These are phyloP conservation scores for Amauroascus verrucosus DNA, from an alignment of 2,329 filamentous ascomycete species.

Conservation along the genomic window DNA sequence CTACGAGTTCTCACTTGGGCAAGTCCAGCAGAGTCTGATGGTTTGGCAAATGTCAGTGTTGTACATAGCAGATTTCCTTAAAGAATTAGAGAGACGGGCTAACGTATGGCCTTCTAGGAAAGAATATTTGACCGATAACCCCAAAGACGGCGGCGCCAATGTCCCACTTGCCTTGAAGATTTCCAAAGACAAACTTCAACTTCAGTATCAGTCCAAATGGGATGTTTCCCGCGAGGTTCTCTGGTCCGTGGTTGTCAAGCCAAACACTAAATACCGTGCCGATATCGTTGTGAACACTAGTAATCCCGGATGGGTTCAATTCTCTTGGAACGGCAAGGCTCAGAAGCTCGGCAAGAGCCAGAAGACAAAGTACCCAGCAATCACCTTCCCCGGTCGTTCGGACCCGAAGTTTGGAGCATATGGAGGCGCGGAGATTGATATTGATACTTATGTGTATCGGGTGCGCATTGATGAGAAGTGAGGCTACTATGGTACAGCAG, in stretches of 20 bases:
- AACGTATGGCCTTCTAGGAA: no score
- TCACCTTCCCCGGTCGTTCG: conserved; percentile 13
- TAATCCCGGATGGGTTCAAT: conserved; percentile 11
- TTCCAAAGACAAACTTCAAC: conserved; percentile 12
- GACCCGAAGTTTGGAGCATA: conserved; percentile 16
- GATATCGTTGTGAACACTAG: conserved; percentile 12
- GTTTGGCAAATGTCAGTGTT: conserved; percentile 14
- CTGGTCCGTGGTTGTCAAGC: background rate
- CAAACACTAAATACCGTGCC: conserved; percentile 12
- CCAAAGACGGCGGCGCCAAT: conserved; percentile 11
- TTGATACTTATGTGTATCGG: conserved; percentile 13
- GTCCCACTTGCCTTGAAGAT: conserved; percentile 13
- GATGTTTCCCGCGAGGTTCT: conserved; percentile 11
- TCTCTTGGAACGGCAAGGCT: conserved; percentile 10
- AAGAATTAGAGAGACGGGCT: no score
- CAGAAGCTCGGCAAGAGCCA: conserved; percentile 12
- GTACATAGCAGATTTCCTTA: no score
- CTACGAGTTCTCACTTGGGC: conserved; percentile 13
- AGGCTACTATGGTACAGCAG: no score
- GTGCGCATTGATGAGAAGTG: conserved; percentile 12
- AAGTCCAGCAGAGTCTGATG: conserved; percentile 11
- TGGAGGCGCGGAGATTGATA: conserved; percentile 8
- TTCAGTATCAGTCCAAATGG: conserved; percentile 15
- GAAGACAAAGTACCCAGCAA: conserved; percentile 10
- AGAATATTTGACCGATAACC: conserved; percentile 13